Base-by-base conservation (phyloP, 2,329 filamentous ascomycete species). In the Blastomyces percursus region DNA sequence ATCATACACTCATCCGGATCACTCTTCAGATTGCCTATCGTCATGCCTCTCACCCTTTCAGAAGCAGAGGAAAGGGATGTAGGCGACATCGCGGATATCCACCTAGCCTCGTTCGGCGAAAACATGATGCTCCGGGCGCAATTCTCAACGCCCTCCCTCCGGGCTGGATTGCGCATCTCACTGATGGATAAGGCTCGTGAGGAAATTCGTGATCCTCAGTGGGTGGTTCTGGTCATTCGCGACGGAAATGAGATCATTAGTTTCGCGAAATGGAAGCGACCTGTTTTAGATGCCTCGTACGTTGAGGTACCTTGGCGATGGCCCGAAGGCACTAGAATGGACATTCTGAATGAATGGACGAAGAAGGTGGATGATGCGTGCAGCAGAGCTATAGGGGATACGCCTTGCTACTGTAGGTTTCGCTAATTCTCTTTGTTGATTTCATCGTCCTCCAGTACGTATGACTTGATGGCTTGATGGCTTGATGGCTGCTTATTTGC, bases 101-200 rank as follows among this genome's bases (percentile, higher is more conserved):
- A 71, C 62, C 65, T 70, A 61, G 65, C 66, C 11, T 65, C 68
- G 40, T 71, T 71, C 48, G 62, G 58, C 19, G 24, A 51, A 48
- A 70, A 70, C 51, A 48, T 7, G 19, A 66, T 70, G 65, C 62
- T 71, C 0, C 65, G 61, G n/a, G 69, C 67, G 14, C 68, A 69
- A 55, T 71, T 70, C 52, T 66, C 69, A 46, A 70, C 68, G 1
- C 63, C 66, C 8, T 48, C 66, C n/a, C 61, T 67, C 12, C 67
- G 67, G 8, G 59, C 63, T 2, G 64, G 56, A 3, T 56, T 70
- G 24, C 51, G 64, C 56, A 61, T 19, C 7, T 64, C 63, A 21
- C 64, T 70, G 3, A 61, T 59, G 16, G 55, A 65, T 19, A 68
- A 67, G 61, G 64, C 56, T 5, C 48, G 63, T 24, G 63, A 57